phyloP scores from a whole-genome alignment of 345 rosid species.

The Lumnitzera racemosa region DNA sequence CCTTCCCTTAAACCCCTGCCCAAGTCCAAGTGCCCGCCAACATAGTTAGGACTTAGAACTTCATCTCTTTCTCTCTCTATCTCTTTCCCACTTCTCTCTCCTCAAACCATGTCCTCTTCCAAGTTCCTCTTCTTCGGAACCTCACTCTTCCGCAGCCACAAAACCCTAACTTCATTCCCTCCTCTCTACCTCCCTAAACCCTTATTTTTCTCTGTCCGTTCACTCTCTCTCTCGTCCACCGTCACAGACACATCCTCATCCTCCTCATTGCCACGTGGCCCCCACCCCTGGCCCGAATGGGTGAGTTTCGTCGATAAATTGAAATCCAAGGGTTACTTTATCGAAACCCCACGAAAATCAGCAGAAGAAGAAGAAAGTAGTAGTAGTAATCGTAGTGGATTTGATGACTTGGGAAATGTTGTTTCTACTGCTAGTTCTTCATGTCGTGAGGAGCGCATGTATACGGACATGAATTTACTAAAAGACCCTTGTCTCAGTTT shows the following conservation, averaged over 20 bases:
- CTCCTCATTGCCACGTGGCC: constrained; percentile 7
- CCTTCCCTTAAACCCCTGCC: neutral
- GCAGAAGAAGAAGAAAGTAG: neutral
- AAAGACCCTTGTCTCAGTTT: constrained; percentile 81
- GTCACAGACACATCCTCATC: constrained; percentile 12
- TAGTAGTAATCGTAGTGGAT: neutral
- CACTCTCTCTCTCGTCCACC: constrained; percentile 24
- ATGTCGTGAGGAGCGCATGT: constrained; percentile 3
- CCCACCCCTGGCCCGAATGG: constrained; percentile 96
- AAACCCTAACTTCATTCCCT: constrained; percentile 15
- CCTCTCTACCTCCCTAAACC: constrained; percentile 14
- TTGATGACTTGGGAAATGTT: neutral
- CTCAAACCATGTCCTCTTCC: constrained; percentile 38
- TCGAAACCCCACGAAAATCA: constrained; percentile 3
- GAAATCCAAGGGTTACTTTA: constrained; percentile 59
- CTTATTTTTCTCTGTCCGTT: constrained; percentile 16
- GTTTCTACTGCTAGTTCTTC: too few species aligned
- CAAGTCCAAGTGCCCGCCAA: neutral
- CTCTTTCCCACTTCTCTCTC: neutral
- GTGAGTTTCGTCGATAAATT: constrained; percentile 62
- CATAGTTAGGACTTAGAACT: neutral
- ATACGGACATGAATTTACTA: constrained; percentile 46
- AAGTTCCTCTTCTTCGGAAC: constrained; percentile 31
- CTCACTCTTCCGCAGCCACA: constrained; percentile 29
- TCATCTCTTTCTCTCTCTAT: neutral